phyloP scores from a whole-genome alignment of 257 asterid species.

The Jacaranda mimosifolia region DNA sequence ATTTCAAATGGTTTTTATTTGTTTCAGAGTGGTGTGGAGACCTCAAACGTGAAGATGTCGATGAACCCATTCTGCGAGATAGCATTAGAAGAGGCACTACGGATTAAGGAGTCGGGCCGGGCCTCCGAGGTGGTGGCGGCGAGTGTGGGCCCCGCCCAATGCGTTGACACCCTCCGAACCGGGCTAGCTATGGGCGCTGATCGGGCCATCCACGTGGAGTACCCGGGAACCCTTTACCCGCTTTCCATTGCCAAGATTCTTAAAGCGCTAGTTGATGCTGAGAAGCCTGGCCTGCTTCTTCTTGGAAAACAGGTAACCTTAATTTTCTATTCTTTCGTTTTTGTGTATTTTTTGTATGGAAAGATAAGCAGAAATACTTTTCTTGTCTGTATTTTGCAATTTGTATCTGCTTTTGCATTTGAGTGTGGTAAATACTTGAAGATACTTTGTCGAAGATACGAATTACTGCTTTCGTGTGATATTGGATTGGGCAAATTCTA shows the following conservation, averaged over 20 bases:
- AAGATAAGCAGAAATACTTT: too few species aligned
- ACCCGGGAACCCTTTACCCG: conserved; percentile 69
- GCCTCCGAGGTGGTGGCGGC: conserved; percentile 95
- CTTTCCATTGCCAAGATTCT: conserved; percentile 90
- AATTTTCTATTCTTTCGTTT: not conserved
- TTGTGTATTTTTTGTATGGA: not conserved
- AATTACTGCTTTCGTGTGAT: too few species aligned
- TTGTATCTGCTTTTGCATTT: too few species aligned
- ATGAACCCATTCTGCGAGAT: conserved; percentile 99
- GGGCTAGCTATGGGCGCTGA: conserved; percentile 99
- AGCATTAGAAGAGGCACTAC: conserved; percentile 89
- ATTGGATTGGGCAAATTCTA: too few species aligned
- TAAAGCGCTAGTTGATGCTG: conserved; percentile 79
- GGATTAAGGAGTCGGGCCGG: conserved; percentile 83
- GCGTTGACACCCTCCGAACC: conserved; percentile 84
- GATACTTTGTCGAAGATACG: too few species aligned
- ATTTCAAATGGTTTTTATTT: conserved; percentile 19
- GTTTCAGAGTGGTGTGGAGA: conserved; percentile 87
- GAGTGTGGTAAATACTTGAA: too few species aligned
- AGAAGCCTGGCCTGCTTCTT: conserved; percentile 82
- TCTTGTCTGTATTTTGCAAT: not conserved
- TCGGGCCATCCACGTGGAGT: conserved; percentile 90
- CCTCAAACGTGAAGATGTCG: conserved; percentile 92
- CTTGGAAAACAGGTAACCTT: conserved; percentile 88
- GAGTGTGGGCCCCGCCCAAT: conserved; percentile 81